Evolutionary conservation across 352 stramenopile genomes (phyloP).

Genomic region (Phytophthora sojae): DNA sequence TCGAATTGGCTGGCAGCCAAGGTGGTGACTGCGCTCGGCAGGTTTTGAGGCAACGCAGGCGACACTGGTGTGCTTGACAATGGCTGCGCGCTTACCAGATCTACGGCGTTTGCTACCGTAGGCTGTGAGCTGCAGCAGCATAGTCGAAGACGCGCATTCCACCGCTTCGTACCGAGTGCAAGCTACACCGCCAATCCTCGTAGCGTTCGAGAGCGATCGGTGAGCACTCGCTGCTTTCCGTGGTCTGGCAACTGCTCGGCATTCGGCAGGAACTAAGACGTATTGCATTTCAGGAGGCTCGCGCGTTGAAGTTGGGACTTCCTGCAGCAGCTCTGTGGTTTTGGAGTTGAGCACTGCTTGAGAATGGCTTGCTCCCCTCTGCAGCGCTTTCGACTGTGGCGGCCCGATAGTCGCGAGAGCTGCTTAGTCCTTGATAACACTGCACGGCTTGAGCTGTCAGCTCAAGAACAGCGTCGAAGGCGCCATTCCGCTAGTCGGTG

Average conservation of each 20-base stretch:
- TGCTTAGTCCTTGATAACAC: background rate
- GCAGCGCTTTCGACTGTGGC: background rate
- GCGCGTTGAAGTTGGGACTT: background rate
- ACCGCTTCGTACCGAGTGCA: background rate
- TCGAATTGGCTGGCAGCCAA: background rate
- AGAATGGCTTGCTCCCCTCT: background rate
- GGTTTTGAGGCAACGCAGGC: background rate
- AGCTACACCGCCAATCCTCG: background rate
- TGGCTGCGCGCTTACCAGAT: background rate
- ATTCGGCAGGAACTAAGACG: background rate
- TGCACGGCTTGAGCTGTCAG: background rate
- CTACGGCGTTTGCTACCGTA: too few relatives aligned
- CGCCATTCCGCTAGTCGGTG: constrained; percentile 17
- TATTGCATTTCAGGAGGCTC: background rate
- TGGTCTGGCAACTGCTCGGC: background rate
- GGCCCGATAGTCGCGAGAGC: background rate
- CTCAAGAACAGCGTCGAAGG: constrained; percentile 3
- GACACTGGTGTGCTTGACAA: background rate
- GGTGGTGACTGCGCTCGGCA: background rate
- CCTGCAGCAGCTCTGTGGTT: background rate
- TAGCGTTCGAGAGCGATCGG: background rate
- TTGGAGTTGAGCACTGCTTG: background rate
- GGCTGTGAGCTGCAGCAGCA: too few relatives aligned
- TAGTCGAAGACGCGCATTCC: too few relatives aligned
- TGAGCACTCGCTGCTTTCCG: background rate